Evolutionary conservation across 2,329 filamentous ascomycete species (phyloP).

Genomic region (Nigrospora sphaerica): DNA sequence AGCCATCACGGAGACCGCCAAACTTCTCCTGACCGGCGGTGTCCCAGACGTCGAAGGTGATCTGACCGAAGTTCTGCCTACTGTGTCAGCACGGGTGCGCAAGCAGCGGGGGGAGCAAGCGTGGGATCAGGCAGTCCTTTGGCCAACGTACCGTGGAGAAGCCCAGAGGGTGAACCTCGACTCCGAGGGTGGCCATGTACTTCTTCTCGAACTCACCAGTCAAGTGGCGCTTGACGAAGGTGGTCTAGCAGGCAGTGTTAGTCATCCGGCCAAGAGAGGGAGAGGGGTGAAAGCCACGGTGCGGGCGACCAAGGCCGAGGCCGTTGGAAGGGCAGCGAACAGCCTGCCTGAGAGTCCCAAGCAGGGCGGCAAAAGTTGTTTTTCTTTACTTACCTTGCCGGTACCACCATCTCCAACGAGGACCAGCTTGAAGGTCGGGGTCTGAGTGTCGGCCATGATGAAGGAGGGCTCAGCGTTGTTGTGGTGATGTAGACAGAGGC

Average conservation of each 20-base stretch:
- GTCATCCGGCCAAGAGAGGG: constrained; percentile 1
- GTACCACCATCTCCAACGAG: constrained; percentile 99
- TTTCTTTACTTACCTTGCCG: constrained; percentile 71
- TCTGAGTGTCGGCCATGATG: constrained; percentile 61
- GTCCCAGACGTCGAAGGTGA: constrained; percentile 99
- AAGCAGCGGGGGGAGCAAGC: neutral
- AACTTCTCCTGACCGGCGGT: constrained; percentile 99
- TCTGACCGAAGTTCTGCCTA: constrained; percentile 76
- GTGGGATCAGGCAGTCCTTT: constrained; percentile 3
- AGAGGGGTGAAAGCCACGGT: neutral
- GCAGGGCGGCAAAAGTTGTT: constrained; percentile 10
- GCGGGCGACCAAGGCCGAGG: neutral
- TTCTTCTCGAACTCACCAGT: constrained; percentile 99
- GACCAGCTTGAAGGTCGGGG: constrained; percentile 98
- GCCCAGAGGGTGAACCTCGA: constrained; percentile 96
- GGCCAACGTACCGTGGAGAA: constrained; percentile 84
- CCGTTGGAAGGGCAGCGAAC: neutral
- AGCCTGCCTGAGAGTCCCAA: neutral
- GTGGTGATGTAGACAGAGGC: constrained; percentile 38
- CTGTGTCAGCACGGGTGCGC: constrained; percentile 19
- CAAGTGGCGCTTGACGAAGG: constrained; percentile 99
- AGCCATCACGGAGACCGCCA: constrained; percentile 96
- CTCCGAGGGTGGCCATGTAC: constrained; percentile 99
- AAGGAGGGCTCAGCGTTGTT: constrained; percentile 23
- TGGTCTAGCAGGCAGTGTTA: constrained; percentile 59